Base-by-base conservation (phyloP, 2,329 filamentous ascomycete genomes). In the Xylariaceae sp. region DNA sequence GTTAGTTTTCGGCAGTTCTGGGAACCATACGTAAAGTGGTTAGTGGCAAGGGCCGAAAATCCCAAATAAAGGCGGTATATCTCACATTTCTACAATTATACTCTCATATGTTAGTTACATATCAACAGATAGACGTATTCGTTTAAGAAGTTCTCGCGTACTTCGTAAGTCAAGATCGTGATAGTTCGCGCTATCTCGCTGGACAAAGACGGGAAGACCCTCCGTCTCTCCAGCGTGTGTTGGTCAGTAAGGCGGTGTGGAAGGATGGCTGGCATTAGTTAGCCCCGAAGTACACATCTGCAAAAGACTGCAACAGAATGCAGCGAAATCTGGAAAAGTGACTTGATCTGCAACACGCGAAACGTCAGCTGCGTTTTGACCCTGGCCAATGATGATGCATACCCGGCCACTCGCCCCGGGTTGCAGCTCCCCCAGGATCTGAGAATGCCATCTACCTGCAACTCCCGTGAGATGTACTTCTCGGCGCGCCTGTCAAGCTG, bases 191-290 rank as follows among this genome's bases (percentile, higher is more conserved):
- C 39, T 45, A 23, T 39, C 15, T 23, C 15, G 15, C 18, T 18
- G 47, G 48, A 61, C 59, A 18, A 48, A 62, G 61, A 58, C 61
- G 61, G 66, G 51, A 65, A 23, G 55, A 61, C 64, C 65, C 68
- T 60, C 37, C 65, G 66, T 57, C 52, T 5, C 53, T 35, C 60
- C 37, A 56, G 55, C 55, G 39, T 13, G 57, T 58, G 57, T 58
- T 58, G 30, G 55, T 49, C 50, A 58, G 62, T 62, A 63, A 56
- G 58, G 66, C 67, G 67, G 66, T 68, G 67, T 68, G 66, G 59
- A 53, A 57, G 44, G 13, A 51, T 50, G 52, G 48, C 11, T 55
- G 56, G 60, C 34, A 23, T 42, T 51, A 61, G 61, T 56, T 61
- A 58, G 51, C n/a, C 42, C 15, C 9, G 17, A 64, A 58, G 64